Evolutionary conservation across 108 stramenopile species (phyloP), one percentile per base, ranked within the genome.

Genomic region (Stephanodiscus triporus): DNA sequence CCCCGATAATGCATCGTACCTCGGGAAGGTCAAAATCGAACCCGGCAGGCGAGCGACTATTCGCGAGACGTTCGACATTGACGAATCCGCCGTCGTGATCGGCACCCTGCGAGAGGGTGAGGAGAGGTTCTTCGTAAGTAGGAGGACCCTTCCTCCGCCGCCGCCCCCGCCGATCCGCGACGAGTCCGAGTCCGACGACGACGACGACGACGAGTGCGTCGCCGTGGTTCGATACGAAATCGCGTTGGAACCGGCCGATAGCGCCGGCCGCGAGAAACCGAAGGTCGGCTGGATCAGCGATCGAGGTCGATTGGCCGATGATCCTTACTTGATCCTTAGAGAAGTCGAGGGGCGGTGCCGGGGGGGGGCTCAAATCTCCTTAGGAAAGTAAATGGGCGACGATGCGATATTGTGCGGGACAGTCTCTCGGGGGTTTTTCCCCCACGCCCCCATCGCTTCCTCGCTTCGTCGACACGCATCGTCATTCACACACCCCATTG

Each of bases 201-300:
- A 64, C 17, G 69, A 64, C 4, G 74, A 70, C 27, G 73, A 75
- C 43, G 74, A 69, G 49, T 80, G 78, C 40, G 67, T 80, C 50
- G 75, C 75, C 40, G 80, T 81, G 0, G 54, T 64, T 13, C 45
- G 80, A 7, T 81, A 81, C 47, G 71, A 76, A 50, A 76, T 81
- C 63, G 19, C 63, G 6, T 40, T 81, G 51, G 22, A 55, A 47
- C 42, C 50, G 20, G 56, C 24, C 3, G 38, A 75, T 49, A 19
- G 65, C 14, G 51, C 61, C 40, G 8, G 8, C 40, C 11, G 40
- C 40, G 40, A n/a, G 14, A 66, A 66, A 14, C 32, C 50, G 37
- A 38, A 34, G 11, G 30, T 56, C 42, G 80, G 75, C 20, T 81
- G 80, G 80, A 76, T 81, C 9, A 76, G 75, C 60, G 80, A 81